Evolutionary conservation across 1,284 basidiomycete genomes (phyloP).

Genomic region (Ganoderma lucidum): DNA sequence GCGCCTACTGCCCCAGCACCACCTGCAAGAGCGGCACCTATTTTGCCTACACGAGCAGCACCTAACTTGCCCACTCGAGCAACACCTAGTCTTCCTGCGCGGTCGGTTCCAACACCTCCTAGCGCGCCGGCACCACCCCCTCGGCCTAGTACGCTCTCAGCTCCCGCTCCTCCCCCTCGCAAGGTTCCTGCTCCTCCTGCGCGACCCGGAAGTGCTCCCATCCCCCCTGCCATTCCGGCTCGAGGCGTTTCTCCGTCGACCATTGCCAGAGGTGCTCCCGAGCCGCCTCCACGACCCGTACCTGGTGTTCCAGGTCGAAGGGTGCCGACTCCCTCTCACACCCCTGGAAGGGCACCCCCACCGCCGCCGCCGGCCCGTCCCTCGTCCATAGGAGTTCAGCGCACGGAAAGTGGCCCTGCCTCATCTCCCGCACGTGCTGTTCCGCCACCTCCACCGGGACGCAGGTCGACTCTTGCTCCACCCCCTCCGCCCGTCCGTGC

Average conservation of each 20-base stretch:
- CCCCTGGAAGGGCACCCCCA: constrained; percentile 40
- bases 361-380: constrained; percentile 39
- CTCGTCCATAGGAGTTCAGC: constrained; percentile 33
- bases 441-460: constrained; percentile 47
- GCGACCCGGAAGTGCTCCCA: constrained; percentile 36
- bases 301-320: constrained; percentile 45
- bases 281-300: constrained; percentile 38
- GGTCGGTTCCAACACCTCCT: constrained; percentile 37
- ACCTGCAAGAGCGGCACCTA: constrained; percentile 32
- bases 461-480: constrained; percentile 31
- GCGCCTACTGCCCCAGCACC: constrained; percentile 30
- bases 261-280: constrained; percentile 31
- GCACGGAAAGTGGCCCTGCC: constrained; percentile 39
- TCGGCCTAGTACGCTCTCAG: constrained; percentile 42
- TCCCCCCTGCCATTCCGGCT: constrained; percentile 39
- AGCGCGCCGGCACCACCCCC: constrained; percentile 39
- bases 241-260: constrained; percentile 38
- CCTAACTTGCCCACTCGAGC: constrained; percentile 35
- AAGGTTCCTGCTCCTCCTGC: constrained; percentile 41
- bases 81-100: constrained; percentile 35
- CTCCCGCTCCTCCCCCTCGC: constrained; percentile 48
- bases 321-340: constrained; percentile 45
- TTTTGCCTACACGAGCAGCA: constrained; percentile 33
- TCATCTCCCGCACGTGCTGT: constrained; percentile 45
- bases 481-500: constrained; percentile 41